Percentiles rank a stretch among this genome's conserved stretches.
Evolutionary conservation across 2,329 filamentous ascomycete genomes (phyloP).

Genomic region (Penicillium thymicola): DNA sequence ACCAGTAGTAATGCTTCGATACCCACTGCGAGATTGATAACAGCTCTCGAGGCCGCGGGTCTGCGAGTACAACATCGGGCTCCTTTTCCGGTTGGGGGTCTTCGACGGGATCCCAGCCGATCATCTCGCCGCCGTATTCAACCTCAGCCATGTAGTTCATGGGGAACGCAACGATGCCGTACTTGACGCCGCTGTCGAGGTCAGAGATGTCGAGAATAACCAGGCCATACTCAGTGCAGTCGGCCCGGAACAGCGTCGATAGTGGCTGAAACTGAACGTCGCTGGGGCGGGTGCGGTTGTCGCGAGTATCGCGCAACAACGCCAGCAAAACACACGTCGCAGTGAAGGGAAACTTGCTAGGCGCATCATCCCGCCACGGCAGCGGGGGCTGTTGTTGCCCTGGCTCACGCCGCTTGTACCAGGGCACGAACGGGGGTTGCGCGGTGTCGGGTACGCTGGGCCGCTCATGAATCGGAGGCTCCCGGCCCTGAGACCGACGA

Average conservation of each 20-base stretch:
- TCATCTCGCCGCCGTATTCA: background rate
- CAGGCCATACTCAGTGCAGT: constrained; percentile 17
- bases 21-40: constrained; percentile 16
- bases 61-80: constrained; percentile 9
- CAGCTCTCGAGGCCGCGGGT: constrained; percentile 11
- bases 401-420: too few relatives aligned
- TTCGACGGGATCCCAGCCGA: constrained; percentile 16
- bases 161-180: constrained; percentile 12
- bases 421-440: too few relatives aligned
- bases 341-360: too few relatives aligned
- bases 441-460: too few relatives aligned
- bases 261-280: constrained; percentile 18
- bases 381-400: too few relatives aligned
- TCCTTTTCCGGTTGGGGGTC: constrained; percentile 11
- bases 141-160: constrained; percentile 13
- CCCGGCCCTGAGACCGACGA: too few relatives aligned
- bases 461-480: too few relatives aligned
- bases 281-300: constrained; percentile 6
- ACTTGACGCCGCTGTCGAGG: constrained; percentile 13
- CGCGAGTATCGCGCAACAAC: too few relatives aligned
- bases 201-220: constrained; percentile 17
- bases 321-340: too few relatives aligned
- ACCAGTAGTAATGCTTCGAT: too few relatives aligned
- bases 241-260: constrained; percentile 12
- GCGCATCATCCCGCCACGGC: too few relatives aligned